Conservation (phyloP, 2,329 filamentous ascomycete genomes). For the Cordyceps fumosorosea region DNA sequence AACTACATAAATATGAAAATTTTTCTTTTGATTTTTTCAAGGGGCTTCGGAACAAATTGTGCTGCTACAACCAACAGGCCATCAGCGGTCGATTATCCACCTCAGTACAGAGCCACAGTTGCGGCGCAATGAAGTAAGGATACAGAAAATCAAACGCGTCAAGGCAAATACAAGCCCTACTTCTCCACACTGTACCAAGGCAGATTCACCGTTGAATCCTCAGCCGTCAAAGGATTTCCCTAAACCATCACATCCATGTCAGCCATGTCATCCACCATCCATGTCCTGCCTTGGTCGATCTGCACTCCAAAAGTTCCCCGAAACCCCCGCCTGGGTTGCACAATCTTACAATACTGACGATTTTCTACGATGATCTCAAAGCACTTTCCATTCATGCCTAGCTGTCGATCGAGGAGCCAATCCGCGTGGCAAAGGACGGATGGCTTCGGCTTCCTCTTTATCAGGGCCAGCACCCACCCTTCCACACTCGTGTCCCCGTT, state of each 20-base stretch:
- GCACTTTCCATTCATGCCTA: background rate
- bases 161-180: too few relatives aligned
- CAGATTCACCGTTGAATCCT: too few relatives aligned
- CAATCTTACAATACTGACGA: background rate
- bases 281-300: slow-evolving; percentile 1
- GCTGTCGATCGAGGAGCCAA: background rate
- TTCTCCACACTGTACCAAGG: too few relatives aligned
- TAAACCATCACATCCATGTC: background rate
- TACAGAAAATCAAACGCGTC: too few relatives aligned
- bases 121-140: too few relatives aligned
- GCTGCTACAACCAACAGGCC: too few relatives aligned
- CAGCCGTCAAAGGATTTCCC: background rate
- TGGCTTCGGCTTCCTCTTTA: background rate
- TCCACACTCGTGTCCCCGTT: background rate
- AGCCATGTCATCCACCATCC: background rate
- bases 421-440: background rate
- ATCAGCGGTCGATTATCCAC: too few relatives aligned
- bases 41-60: too few relatives aligned
- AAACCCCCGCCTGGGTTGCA: background rate
- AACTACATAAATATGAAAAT: too few relatives aligned
- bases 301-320: background rate
- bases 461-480: background rate
- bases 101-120: too few relatives aligned
- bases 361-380: background rate
- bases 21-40: too few relatives aligned